Evolutionary conservation across 176 grass and related monocot genomes (phyloP), one percentile per base, ranked within the genome.

Genomic region (Pontederia paniculata): DNA sequence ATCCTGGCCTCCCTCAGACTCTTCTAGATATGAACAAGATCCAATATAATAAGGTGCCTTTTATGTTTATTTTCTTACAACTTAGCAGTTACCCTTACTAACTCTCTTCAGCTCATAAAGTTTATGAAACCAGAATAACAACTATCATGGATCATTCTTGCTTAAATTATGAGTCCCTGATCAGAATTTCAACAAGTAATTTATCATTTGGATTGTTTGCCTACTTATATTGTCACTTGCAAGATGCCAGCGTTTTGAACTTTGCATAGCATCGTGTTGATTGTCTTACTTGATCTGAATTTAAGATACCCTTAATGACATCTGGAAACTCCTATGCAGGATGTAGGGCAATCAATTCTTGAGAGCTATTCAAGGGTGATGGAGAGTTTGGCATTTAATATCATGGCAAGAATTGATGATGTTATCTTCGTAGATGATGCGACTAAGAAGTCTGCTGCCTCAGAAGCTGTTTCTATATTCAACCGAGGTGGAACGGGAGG

Each of bases 11-110:
- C 42, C 81, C 89, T 44, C 89, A 95, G 65, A 95, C 84, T 52
- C 74, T 80, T 45, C 76, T 95, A 11, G 89, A 95, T 77, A 95
- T 95, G 89, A 89, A 85, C 72, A 95, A 95, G 78, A 95, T 95
- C 53, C 84, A 89, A 37, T 95, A 95, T 48, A 95, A 95, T 62
- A 95, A 95, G 89, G 89, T 95, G 57, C 64, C 69, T 42, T 25
- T 73, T 64, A 5, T 2, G 48, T 12, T 44, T 45, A 71, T 37
- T n/a, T 37, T 8, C n/a, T 50, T 50, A 11, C 8, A 16, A n/a
- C 48, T 14, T 15, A 50, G 12, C 12, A 15, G n/a, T 50, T 50
- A 50, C 48, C 48, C 48, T 17, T 12, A 50, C 14, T 50, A 31
- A 5, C 5, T 5, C n/a, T n/a, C n/a, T 31, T 31, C 25, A 31